Base-by-base conservation (phyloP, 2,329 filamentous ascomycete species). In the Aphanoascus verrucosus region DNA sequence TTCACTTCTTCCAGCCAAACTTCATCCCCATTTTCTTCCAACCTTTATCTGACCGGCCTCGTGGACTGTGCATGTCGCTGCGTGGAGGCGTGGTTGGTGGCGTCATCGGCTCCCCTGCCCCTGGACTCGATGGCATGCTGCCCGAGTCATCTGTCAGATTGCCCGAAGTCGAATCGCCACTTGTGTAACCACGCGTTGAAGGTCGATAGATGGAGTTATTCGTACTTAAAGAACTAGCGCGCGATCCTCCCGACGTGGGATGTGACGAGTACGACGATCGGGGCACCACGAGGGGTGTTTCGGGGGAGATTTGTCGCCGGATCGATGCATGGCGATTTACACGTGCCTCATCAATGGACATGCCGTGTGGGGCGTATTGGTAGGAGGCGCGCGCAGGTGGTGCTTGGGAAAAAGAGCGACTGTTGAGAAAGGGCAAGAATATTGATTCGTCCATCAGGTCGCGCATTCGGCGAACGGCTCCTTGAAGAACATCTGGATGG, bases 381-480 rank as follows among this genome's bases (percentile, higher is more conserved):
- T 50, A 43, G 2, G 47, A 31, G 12, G 19, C 8, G 20, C 38
- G 55, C 7, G 51, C 38, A 34, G 53, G 53, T 17, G 37, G 50
- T 41, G 23, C 23, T 28, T 42, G 50, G 3, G 65, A 52, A 42
- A 55, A 62, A 8, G 65, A 65, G 17, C 77, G 72, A 57, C 76
- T 79, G 69, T 95, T 91, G 52, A 97, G 77, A 65, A 97, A 98
- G 0, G 91, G 90, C 0, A 95, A 83, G 49, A 97, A 76, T 0
- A 97, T 87, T 2, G 90, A 96, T 67, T 97, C 93, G 63, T 95
- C 94, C 90, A 98, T 97, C 53, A 98, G 75, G 61, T 97, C 93
- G 67, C 91, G 90, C 40, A 96, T 87, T 57, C 95, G 94, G 57
- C 80, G 79, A 20, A 94, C 86, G 17, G 93, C 89, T 49, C 86